phyloP scores from a whole-genome alignment of 257 asterid genomes.

The Fraxinus excelsior region DNA sequence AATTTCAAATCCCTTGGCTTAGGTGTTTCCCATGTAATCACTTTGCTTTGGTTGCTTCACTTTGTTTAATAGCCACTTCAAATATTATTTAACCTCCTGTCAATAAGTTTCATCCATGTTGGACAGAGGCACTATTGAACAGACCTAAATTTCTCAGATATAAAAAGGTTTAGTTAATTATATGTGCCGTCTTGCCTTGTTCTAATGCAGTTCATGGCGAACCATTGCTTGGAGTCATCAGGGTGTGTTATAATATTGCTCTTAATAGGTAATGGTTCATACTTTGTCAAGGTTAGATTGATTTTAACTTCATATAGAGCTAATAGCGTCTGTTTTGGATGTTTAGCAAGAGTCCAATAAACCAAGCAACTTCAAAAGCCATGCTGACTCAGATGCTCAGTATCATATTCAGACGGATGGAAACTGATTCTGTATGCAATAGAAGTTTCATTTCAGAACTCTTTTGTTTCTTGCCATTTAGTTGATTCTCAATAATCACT shows the following conservation, averaged over 20 bases:
- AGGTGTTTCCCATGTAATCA: background rate
- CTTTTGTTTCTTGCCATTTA: conserved; percentile 21
- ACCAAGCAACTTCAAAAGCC: conserved; percentile 98
- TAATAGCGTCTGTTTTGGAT: conserved; percentile 33
- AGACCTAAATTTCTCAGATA: background rate
- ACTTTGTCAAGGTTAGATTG: conserved; percentile 25
- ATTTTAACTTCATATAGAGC: conserved; percentile 28
- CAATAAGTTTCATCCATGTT: background rate
- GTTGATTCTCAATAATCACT: conserved; percentile 20
- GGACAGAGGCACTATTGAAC: background rate
- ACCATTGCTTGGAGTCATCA: conserved; percentile 82
- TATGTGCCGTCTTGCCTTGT: conserved; percentile 25
- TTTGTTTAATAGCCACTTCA: conserved; percentile 4
- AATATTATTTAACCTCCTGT: background rate
- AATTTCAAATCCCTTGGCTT: background rate
- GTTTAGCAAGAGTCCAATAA: conserved; percentile 94
- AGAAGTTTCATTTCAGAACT: conserved; percentile 18
- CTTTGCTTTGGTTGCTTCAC: background rate
- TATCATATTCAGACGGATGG: conserved; percentile 84
- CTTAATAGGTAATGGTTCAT: conserved; percentile 74
- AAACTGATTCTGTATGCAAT: conserved; percentile 70
- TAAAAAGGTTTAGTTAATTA: conserved; percentile 19
- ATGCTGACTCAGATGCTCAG: conserved; percentile 97
- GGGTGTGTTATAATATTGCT: conserved; percentile 95
- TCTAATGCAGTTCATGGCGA: conserved; percentile 93